These are phyloP conservation scores for Boletus sp. DNA, from an alignment of 768 basidiomycete genomes.

Conservation along the genomic window DNA sequence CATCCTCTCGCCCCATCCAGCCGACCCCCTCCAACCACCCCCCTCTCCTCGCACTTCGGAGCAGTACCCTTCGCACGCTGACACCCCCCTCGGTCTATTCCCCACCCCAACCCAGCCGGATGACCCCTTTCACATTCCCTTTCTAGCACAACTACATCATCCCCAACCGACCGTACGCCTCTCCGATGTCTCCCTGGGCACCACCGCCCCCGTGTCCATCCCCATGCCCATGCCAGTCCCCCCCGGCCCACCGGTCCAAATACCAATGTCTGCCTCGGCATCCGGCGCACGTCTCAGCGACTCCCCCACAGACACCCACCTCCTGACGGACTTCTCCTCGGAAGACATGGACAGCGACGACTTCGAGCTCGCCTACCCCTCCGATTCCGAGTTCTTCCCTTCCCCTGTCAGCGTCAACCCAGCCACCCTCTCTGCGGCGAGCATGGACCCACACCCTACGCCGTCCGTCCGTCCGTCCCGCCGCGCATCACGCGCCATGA, in stretches of 20 bases:
- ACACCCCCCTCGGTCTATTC: slow-evolving; percentile 9
- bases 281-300: background rate
- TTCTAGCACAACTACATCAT: background rate
- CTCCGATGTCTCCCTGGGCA: slow-evolving; percentile 18
- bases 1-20: background rate
- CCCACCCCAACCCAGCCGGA: background rate
- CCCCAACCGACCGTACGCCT: slow-evolving; percentile 23
- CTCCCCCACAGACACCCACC: slow-evolving; percentile 1
- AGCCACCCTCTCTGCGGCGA: background rate
- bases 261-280: slow-evolving; percentile 4
- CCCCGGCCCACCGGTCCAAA: background rate
- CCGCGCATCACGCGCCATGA: slow-evolving; percentile 22
- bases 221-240: background rate
- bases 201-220: background rate
- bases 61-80: background rate
- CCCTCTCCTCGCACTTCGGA: background rate
- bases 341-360: slow-evolving; percentile 22
- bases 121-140: background rate
- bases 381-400: slow-evolving; percentile 24
- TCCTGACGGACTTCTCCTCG: slow-evolving; percentile 1
- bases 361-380: slow-evolving; percentile 13
- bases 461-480: slow-evolving; percentile 15
- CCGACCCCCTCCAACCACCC: background rate
- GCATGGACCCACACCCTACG: background rate
- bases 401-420: slow-evolving; percentile 14